Percentiles rank a stretch among this genome's conserved stretches.
phyloP scores from a whole-genome alignment of 345 rosid species.

The Lepidium aucheri region DNA sequence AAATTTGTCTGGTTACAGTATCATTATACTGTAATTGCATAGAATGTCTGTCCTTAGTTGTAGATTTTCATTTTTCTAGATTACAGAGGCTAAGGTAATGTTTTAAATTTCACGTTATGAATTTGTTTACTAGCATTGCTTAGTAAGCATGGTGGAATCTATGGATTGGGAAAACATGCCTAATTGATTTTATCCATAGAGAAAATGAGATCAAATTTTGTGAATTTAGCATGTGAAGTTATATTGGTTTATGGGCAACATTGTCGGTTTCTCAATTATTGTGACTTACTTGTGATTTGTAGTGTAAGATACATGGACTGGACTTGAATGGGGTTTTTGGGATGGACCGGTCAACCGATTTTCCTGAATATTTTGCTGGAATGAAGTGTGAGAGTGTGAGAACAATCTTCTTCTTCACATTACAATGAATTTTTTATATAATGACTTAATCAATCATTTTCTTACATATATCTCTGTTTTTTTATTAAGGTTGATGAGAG shows the following conservation, averaged over 20 bases:
- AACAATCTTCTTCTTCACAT: constrained; percentile 1
- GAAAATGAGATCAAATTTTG: background rate
- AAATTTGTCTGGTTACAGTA: background rate
- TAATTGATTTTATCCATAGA: background rate
- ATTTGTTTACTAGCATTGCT: background rate
- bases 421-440: constrained; percentile 5
- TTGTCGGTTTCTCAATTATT: constrained; percentile 9
- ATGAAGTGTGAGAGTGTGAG: constrained; percentile 38
- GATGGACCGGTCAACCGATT: constrained; percentile 24
- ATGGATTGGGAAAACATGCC: background rate
- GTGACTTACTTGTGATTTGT: background rate
- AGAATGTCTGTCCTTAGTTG: constrained; percentile 13
- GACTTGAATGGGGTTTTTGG: constrained; percentile 27
- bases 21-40: background rate
- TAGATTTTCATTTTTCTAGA: background rate
- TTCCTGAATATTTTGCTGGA: constrained; percentile 24
- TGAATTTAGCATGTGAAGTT: constrained; percentile 12
- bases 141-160: background rate
- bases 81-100: background rate
- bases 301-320: constrained; percentile 13
- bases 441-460: background rate
- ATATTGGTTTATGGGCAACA: constrained; percentile 9
- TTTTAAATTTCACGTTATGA: background rate
- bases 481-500: constrained; percentile 37
- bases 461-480: background rate